Evolutionary conservation across 108 stramenopile species (phyloP).

Genomic region (Nannochloropsis granulata): DNA sequence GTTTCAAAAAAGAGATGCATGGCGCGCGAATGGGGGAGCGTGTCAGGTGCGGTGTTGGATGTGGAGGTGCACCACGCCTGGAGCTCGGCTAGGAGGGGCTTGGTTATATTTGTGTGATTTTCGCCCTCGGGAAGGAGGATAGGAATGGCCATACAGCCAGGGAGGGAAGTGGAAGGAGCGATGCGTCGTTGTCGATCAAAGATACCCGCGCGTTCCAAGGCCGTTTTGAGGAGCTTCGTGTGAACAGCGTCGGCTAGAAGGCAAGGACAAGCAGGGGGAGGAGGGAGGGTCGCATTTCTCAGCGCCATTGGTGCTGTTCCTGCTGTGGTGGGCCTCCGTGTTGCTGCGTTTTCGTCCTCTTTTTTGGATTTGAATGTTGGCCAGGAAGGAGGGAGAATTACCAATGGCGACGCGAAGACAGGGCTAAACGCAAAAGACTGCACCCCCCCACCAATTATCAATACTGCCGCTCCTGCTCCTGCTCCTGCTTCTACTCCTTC

Average conservation of each 20-base stretch:
- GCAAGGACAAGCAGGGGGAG: not conserved
- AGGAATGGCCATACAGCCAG: not conserved
- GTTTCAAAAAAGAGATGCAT: not conserved
- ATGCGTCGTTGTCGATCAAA: not conserved
- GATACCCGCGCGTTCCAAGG: not conserved
- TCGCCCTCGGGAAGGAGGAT: not conserved
- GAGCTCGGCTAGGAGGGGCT: not conserved
- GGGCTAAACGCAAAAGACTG: not conserved
- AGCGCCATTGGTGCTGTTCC: not conserved
- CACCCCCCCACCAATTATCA: not conserved
- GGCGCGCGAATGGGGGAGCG: not conserved
- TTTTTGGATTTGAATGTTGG: not conserved
- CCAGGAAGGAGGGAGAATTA: not conserved
- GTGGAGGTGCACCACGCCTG: not conserved
- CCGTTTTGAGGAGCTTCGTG: not conserved
- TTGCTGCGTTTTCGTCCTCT: not conserved
- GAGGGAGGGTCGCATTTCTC: not conserved
- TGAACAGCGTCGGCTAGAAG: not conserved
- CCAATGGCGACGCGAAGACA: not conserved
- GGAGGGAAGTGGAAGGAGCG: not conserved
- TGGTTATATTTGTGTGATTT: not conserved
- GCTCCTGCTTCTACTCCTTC: too few species aligned
- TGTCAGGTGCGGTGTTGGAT: not conserved
- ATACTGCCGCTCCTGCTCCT: not conserved
- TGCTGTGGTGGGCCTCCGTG: not conserved